Evolutionary conservation across 768 basidiomycete species (phyloP).

Genomic region (Tricholoma hemisulphureum): DNA sequence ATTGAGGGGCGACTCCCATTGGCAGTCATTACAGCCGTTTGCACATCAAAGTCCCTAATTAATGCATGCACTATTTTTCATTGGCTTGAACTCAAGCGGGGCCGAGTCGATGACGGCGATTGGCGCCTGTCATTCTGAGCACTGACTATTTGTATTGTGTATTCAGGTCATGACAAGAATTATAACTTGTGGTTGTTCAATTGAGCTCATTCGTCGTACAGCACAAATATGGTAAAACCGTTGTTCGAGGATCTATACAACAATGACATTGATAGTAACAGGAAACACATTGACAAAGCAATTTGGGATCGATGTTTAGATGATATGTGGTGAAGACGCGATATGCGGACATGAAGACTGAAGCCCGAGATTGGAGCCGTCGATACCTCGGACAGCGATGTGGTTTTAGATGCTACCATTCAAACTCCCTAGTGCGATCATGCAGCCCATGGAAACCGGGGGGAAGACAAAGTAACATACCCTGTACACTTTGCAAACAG

Average conservation of each 20-base stretch:
- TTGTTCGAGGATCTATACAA: not conserved
- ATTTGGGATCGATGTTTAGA: not conserved
- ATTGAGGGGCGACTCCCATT: no score
- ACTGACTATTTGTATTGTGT: no score
- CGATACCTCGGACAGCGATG: not conserved
- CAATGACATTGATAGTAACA: not conserved
- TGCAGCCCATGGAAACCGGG: conserved; percentile 5
- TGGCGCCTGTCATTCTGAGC: no score
- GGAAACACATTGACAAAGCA: not conserved
- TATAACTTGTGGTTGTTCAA: no score
- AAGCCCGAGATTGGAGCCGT: not conserved
- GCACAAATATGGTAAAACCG: not conserved
- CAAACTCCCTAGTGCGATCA: conserved; percentile 35
- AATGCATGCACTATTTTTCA: no score
- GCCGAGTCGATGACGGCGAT: no score
- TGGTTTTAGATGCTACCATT: conserved; percentile 33
- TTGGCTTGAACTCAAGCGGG: no score
- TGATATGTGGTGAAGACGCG: not conserved
- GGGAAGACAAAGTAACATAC: conserved; percentile 45
- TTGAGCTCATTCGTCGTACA: no score
- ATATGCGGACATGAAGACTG: no score
- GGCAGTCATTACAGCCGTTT: no score
- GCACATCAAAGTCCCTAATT: no score
- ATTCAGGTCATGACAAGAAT: no score
- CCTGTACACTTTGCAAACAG: conserved; percentile 96